Evolutionary conservation across 2,329 filamentous ascomycete genomes (phyloP), one percentile per base, ranked within the genome.

Genomic region (Calonectria hongkongensis): DNA sequence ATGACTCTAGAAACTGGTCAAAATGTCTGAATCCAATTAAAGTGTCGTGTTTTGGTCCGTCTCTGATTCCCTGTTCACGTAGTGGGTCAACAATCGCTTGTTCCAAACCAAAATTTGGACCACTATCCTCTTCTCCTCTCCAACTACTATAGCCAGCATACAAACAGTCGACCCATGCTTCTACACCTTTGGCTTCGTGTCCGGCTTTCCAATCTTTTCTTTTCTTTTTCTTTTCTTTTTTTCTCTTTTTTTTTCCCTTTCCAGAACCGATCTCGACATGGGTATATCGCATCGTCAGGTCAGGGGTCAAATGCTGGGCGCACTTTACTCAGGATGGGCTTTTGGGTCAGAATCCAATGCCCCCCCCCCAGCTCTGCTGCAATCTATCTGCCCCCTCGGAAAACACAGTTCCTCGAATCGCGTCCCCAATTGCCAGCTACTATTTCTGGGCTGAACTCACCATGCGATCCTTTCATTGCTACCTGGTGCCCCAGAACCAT

Each of bases 401-500:
- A 43, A 48, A 48, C n/a, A 48, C n/a, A 25, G 25, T 48, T 48
- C 45, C 45, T 48, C 45, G 45, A 48, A 48, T 48, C 45, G 45
- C 45, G 10, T 48, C 45, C 6, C 18, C 8, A 48, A 25, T 21
- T 21, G 45, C 45, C 43, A 18, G 7, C 8, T 45, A 18, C 43
- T 12, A 8, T 45, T 45, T n/a, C 10, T 12, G 21, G 25, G 41
- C 41, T 43, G 41, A 43, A 43, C 15, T 16, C 41, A 43, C 41
- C 18, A 7, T 48, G 10, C n/a, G 8, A 48, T 48, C 45, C 45
- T 25, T 48, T 48, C 36, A 60, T 60, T 21, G 54, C 36, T 58
- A 25, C 15, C n/a, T 30, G 25, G 21, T 10, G 33, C 36, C 33
- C n/a, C n/a, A 41, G 36, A 41, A 60, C 45, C 21, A 60, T 41